These are phyloP conservation scores for Pythium phragmiticola DNA, from an alignment of 352 stramenopile species.

Conservation along the genomic window DNA sequence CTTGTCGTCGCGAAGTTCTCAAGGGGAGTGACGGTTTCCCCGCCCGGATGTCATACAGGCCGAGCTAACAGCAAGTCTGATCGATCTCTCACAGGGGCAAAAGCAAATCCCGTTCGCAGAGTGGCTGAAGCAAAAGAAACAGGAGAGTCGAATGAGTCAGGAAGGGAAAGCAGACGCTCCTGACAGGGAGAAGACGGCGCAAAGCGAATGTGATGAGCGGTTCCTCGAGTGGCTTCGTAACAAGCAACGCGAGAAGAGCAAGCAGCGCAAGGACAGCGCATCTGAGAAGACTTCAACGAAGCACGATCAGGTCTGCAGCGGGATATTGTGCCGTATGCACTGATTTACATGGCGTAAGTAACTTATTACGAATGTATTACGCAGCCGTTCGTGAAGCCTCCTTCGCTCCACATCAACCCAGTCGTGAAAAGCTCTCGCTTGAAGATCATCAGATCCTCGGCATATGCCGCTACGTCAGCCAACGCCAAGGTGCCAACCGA, in stretches of 20 bases:
- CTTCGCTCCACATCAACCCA: slow-evolving; percentile 55
- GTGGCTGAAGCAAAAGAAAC: slow-evolving; percentile 42
- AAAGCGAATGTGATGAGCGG: slow-evolving; percentile 28
- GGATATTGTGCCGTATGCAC: not conserved
- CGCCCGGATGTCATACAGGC: not conserved
- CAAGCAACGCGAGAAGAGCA: slow-evolving; percentile 33
- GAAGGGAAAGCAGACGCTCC: not conserved
- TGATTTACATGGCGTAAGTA: not conserved
- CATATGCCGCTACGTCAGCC: not conserved
- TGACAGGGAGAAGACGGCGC: slow-evolving; percentile 22
- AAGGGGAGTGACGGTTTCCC: slow-evolving; percentile 31
- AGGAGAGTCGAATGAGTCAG: not conserved
- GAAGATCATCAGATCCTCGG: not conserved
- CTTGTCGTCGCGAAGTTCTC: slow-evolving; percentile 44
- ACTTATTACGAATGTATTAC: not conserved
- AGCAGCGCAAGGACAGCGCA: slow-evolving; percentile 8
- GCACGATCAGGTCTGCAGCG: slow-evolving; percentile 3
- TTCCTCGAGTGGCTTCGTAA: slow-evolving; percentile 42
- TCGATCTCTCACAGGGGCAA: slow-evolving; percentile 33
- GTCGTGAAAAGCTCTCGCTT: slow-evolving; percentile 23
- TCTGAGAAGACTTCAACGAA: slow-evolving; percentile 15
- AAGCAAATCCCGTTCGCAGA: slow-evolving; percentile 41
- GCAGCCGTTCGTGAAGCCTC: slow-evolving; percentile 35
- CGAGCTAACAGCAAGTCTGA: not conserved
- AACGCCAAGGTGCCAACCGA: not conserved